Evolutionary conservation across 1,284 basidiomycete genomes (phyloP).

Genomic region (Moniliella sp.): DNA sequence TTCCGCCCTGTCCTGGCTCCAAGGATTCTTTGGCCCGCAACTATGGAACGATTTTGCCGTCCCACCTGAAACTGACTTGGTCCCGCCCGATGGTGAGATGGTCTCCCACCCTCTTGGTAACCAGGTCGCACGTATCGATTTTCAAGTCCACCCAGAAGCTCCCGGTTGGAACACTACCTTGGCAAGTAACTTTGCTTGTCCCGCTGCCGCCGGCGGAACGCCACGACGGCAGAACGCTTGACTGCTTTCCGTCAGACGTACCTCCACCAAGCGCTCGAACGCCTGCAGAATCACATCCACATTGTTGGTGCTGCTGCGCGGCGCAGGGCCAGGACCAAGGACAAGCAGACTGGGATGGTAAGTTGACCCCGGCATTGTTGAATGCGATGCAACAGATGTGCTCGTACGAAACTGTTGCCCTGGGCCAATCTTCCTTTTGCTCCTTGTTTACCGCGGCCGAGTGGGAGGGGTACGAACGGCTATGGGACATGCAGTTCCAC

Average conservation of each 20-base stretch:
- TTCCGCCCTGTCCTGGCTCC: conserved; percentile 49
- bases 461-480: conserved; percentile 53
- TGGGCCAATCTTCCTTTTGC: conserved; percentile 44
- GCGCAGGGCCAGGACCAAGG: too few relatives aligned
- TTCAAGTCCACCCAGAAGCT: conserved; percentile 24
- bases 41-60: conserved; percentile 12
- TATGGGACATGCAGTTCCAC: conserved; percentile 37
- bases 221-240: neutral
- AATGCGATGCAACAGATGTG: conserved; percentile 4
- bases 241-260: too few relatives aligned
- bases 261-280: too few relatives aligned
- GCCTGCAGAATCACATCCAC: too few relatives aligned
- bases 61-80: too few relatives aligned
- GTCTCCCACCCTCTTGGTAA: too few relatives aligned
- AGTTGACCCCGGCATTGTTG: neutral
- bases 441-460: conserved; percentile 67
- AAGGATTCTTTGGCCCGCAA: conserved; percentile 16
- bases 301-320: too few relatives aligned
- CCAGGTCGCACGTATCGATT: too few relatives aligned
- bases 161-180: conserved; percentile 55
- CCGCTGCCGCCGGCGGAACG: neutral
- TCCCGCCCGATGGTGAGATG: too few relatives aligned
- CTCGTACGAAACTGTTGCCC: conserved; percentile 19
- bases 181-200: conserved; percentile 1
- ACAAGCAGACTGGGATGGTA: neutral